Percentiles rank a stretch among this genome's conserved stretches.
Conservation (phyloP, 441 rosid species). For the Mallotus japonicus region DNA sequence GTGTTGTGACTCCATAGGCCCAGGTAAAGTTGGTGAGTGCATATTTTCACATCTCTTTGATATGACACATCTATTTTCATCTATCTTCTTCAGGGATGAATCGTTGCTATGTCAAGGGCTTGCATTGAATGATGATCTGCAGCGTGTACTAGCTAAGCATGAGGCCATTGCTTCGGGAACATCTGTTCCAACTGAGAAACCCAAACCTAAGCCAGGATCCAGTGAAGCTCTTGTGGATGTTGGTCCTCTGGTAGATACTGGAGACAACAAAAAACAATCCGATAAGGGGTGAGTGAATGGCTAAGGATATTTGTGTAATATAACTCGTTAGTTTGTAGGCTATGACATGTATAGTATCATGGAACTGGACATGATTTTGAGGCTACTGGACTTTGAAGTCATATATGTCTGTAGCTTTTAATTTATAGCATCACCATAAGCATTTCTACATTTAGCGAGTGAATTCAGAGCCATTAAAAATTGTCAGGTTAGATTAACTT, state of each 20-base stretch:
- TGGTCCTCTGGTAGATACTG: constrained; percentile 76
- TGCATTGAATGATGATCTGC: constrained; percentile 94
- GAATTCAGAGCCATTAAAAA: background rate
- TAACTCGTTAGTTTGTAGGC: background rate
- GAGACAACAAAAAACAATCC: constrained; percentile 48
- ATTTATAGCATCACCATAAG: background rate
- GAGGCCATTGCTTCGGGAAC: constrained; percentile 80
- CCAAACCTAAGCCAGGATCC: constrained; percentile 56
- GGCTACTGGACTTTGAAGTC: background rate
- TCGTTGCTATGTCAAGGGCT: constrained; percentile 88
- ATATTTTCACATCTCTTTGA: background rate
- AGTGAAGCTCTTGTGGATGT: constrained; percentile 53
- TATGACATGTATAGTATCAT: background rate
- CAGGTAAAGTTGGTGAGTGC: background rate
- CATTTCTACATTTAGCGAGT: background rate
- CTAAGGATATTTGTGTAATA: too few species aligned
- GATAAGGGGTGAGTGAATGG: constrained; percentile 46
- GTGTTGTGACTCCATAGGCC: background rate
- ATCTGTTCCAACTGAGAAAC: constrained; percentile 44
- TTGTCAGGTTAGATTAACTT: background rate
- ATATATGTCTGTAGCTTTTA: background rate
- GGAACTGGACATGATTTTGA: background rate
- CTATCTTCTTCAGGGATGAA: constrained; percentile 66
- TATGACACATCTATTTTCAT: background rate
- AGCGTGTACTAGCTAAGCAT: constrained; percentile 83